Evolutionary conservation across 768 basidiomycete species (phyloP).

Genomic region (Panaeolus cyanescens): DNA sequence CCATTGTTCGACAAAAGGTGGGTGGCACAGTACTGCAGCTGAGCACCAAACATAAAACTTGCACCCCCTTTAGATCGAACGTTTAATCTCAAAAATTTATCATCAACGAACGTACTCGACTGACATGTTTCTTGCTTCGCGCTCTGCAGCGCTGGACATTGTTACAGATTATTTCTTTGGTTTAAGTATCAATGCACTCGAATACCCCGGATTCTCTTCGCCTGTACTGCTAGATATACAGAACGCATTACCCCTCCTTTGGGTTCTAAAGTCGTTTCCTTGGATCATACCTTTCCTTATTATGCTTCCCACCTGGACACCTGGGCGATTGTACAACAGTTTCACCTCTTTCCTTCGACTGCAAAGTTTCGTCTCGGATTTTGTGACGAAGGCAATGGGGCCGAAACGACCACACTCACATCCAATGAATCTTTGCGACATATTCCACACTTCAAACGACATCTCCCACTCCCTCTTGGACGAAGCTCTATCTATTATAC

Average conservation of each 20-base stretch:
- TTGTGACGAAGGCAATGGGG: slow-evolving; percentile 12
- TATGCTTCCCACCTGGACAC: slow-evolving; percentile 17
- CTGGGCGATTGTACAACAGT: slow-evolving; percentile 12
- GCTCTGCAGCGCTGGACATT: slow-evolving; percentile 43
- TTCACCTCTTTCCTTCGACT: slow-evolving; percentile 17
- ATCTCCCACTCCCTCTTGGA: slow-evolving; percentile 19
- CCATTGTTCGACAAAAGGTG: slow-evolving; percentile 32
- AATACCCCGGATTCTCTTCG: slow-evolving; percentile 32
- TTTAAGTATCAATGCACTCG: slow-evolving; percentile 30
- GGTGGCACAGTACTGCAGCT: not conserved
- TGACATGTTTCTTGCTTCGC: slow-evolving; percentile 42
- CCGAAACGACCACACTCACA: not conserved
- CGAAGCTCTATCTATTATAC: slow-evolving; percentile 37
- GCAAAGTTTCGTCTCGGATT: slow-evolving; percentile 14
- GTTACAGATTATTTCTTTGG: slow-evolving; percentile 45
- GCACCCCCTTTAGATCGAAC: slow-evolving; percentile 28
- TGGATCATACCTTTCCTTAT: slow-evolving; percentile 19
- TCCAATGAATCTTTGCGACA: not conserved
- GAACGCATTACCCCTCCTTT: slow-evolving; percentile 26
- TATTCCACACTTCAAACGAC: not conserved
- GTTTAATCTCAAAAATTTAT: slow-evolving; percentile 23
- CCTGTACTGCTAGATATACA: slow-evolving; percentile 35
- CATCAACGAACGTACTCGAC: slow-evolving; percentile 19
- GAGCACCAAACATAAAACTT: not conserved
- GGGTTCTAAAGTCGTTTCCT: slow-evolving; percentile 33